Conservation (phyloP, 495 filamentous ascomycete genomes). For the Penicillium herquei region DNA sequence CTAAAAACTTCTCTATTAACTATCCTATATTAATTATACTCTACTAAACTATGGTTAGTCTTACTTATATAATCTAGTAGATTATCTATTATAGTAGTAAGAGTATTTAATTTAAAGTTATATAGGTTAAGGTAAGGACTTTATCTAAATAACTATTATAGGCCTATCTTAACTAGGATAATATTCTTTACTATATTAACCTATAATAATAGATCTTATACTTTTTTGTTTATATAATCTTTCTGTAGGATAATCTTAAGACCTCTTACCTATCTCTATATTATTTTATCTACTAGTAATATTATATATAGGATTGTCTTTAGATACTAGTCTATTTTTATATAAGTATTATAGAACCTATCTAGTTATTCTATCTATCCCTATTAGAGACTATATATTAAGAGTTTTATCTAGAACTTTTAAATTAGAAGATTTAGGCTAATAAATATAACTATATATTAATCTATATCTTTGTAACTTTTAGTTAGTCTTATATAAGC, state of each 20-base stretch:
- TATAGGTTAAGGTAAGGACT: background rate
- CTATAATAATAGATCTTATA: background rate
- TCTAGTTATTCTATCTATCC: background rate
- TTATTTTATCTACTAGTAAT: background rate
- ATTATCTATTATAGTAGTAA: background rate
- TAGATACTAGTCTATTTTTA: background rate
- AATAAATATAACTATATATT: background rate
- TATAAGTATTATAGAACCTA: background rate
- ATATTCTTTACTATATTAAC: background rate
- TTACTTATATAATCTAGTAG: background rate
- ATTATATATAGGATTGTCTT: background rate
- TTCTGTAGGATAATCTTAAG: background rate
- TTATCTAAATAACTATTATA: background rate
- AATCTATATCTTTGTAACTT: background rate
- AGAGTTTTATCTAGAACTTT: background rate
- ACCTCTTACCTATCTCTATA: background rate
- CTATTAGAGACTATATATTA: background rate
- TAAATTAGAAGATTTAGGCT: background rate
- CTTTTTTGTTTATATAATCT: background rate
- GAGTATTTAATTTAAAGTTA: background rate
- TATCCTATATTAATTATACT: background rate
- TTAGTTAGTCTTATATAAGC: background rate
- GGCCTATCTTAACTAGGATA: background rate
- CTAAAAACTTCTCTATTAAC: background rate
- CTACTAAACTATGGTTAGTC: background rate